phyloP scores from a whole-genome alignment of 2,329 filamentous ascomycete species.

The Ophiostoma ulmi region DNA sequence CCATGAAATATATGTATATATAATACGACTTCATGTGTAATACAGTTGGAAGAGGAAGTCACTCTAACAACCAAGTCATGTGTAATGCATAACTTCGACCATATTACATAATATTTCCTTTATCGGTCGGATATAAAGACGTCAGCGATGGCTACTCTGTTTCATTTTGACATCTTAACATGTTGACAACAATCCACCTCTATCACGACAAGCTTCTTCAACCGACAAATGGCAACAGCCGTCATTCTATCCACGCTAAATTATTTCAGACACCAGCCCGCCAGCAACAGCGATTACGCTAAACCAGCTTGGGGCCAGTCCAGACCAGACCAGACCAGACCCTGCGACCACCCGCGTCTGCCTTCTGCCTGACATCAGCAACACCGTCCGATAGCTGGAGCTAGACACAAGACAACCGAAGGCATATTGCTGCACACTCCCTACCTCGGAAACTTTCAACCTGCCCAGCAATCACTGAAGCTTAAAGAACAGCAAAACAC shows the following conservation, averaged over 20 bases:
- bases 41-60: neutral
- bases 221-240: neutral
- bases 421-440: no score
- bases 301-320: neutral
- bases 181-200: neutral
- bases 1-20: neutral
- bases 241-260: neutral
- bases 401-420: neutral
- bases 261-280: neutral
- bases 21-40: neutral
- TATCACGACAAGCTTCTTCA: neutral
- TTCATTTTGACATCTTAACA: neutral
- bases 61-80: neutral
- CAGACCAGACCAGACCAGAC: neutral
- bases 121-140: neutral
- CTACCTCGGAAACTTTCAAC: neutral
- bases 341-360: slow-evolving; percentile 19
- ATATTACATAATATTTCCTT: neutral
- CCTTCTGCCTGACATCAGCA: slow-evolving; percentile 11
- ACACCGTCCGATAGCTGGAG: neutral
- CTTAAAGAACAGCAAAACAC: slow-evolving; percentile 3
- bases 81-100: neutral
- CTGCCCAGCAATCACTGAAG: neutral
- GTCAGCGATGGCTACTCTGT: neutral
- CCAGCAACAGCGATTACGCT: slow-evolving; percentile 1